Evolutionary conservation across 495 filamentous ascomycete species (phyloP).

Genomic region (Articulospora tetracladia): DNA sequence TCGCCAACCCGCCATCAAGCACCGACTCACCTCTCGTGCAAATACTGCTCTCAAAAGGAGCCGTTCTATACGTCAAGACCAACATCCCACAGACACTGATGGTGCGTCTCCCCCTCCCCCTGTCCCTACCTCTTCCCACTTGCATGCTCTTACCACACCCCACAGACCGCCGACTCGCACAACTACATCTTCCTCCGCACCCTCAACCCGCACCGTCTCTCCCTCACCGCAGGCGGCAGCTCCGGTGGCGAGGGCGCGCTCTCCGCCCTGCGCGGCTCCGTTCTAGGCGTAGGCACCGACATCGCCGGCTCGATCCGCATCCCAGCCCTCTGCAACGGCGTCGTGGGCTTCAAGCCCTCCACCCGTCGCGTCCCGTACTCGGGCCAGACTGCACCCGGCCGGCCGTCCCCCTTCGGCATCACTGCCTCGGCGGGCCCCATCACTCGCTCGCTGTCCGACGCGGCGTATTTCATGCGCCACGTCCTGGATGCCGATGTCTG

Average conservation of each 20-base stretch:
- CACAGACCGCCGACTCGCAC: slow-evolving; percentile 36
- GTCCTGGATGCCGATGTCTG: too few species aligned
- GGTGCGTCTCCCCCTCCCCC: slow-evolving; percentile 2
- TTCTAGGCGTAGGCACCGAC: slow-evolving; percentile 53
- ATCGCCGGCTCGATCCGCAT: slow-evolving; percentile 64
- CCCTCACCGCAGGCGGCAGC: slow-evolving; percentile 56
- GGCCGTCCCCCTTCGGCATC: background rate
- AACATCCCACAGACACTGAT: slow-evolving; percentile 52
- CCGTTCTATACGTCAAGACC: slow-evolving; percentile 60
- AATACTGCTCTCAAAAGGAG: slow-evolving; percentile 36
- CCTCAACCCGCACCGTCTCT: slow-evolving; percentile 55
- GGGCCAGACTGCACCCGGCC: background rate
- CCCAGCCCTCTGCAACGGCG: slow-evolving; percentile 50
- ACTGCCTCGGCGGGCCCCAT: slow-evolving; percentile 34
- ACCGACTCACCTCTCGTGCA: slow-evolving; percentile 41
- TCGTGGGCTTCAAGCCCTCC: slow-evolving; percentile 56
- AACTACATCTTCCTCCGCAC: slow-evolving; percentile 65
- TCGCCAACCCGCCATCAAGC: slow-evolving; percentile 35
- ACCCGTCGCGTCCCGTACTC: slow-evolving; percentile 49
- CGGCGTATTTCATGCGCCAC: slow-evolving; percentile 34
- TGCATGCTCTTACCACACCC: too few species aligned
- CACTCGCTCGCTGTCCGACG: slow-evolving; percentile 28
- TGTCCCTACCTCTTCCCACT: too few species aligned
- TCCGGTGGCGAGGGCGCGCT: slow-evolving; percentile 54
- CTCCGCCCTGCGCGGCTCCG: slow-evolving; percentile 33